Evolutionary conservation across 1,284 basidiomycete genomes (phyloP).

Genomic region (Moesziomyces globuligerus): DNA sequence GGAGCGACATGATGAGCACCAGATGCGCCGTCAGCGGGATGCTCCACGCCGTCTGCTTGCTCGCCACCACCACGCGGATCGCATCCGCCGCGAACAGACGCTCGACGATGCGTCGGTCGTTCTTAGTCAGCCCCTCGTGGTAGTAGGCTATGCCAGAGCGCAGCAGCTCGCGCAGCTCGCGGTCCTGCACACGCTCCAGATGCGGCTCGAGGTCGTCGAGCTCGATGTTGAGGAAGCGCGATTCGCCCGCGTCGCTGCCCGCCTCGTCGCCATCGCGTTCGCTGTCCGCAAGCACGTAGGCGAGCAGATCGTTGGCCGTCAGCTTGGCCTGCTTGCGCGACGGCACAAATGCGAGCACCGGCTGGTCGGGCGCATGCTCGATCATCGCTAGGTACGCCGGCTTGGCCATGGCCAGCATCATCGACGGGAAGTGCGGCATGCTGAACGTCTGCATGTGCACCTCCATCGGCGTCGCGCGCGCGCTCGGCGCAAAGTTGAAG

Average conservation of each 20-base stretch:
- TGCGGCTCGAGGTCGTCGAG: conserved; percentile 84
- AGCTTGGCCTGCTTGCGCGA: conserved; percentile 91
- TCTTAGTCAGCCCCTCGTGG: conserved; percentile 89
- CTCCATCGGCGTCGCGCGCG: conserved; percentile 93
- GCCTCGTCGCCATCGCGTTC: conserved; percentile 26
- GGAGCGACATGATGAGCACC: conserved; percentile 98
- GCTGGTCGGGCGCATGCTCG: conserved; percentile 86
- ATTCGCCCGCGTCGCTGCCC: conserved; percentile 70
- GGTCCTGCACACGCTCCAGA: conserved; percentile 83
- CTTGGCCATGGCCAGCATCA: conserved; percentile 99
- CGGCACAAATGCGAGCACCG: conserved; percentile 91
- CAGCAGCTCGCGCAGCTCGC: conserved; percentile 81
- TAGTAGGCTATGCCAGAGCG: conserved; percentile 93
- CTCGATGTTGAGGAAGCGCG: conserved; percentile 91
- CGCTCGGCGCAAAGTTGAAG: conserved; percentile 97
- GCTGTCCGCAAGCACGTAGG: conserved; percentile 88
- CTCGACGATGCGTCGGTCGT: conserved; percentile 93
- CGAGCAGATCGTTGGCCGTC: conserved; percentile 89
- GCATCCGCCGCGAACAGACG: conserved; percentile 93
- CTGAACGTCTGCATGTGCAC: conserved; percentile 95
- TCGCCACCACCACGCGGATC: conserved; percentile 92
- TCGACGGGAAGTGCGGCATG: conserved; percentile 94
- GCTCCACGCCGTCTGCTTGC: conserved; percentile 95
- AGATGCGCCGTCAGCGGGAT: conserved; percentile 92
- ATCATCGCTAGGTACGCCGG: conserved; percentile 93